phyloP scores from a whole-genome alignment of 2,329 filamentous ascomycete species.

The Cercospora sp. region DNA sequence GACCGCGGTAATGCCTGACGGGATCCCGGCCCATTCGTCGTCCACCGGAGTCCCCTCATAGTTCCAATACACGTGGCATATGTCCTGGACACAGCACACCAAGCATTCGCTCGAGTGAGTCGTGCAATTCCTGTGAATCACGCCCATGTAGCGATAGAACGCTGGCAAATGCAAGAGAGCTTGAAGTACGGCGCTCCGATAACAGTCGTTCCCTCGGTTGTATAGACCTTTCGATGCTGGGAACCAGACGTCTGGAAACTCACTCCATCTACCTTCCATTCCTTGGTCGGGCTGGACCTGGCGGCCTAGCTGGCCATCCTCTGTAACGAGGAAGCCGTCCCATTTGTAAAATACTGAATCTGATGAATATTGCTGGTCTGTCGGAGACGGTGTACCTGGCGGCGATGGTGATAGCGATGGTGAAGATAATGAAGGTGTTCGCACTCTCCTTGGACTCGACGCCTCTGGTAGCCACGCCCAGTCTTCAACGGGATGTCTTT shows the following conservation, averaged over 20 bases:
- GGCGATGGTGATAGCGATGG: background rate
- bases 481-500: background rate
- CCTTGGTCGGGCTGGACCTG: background rate
- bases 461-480: background rate
- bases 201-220: slow-evolving; percentile 21
- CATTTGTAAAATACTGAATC: background rate
- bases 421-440: background rate
- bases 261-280: background rate
- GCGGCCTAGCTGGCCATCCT: background rate
- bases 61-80: background rate
- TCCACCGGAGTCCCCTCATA: background rate
- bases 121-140: background rate
- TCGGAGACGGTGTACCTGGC: background rate
- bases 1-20: background rate
- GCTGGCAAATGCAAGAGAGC: slow-evolving; percentile 17
- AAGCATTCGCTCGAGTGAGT: slow-evolving; percentile 3
- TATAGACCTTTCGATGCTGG: slow-evolving; percentile 17
- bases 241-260: slow-evolving; percentile 7
- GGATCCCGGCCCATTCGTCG: background rate
- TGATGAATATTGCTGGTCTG: background rate
- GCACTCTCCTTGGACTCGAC: background rate
- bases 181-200: slow-evolving; percentile 17
- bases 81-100: slow-evolving; percentile 16
- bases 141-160: slow-evolving; percentile 15
- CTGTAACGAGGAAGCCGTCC: background rate